phyloP scores from a whole-genome alignment of 2,329 filamentous ascomycete species.

The Chaetomiaceae sp. region DNA sequence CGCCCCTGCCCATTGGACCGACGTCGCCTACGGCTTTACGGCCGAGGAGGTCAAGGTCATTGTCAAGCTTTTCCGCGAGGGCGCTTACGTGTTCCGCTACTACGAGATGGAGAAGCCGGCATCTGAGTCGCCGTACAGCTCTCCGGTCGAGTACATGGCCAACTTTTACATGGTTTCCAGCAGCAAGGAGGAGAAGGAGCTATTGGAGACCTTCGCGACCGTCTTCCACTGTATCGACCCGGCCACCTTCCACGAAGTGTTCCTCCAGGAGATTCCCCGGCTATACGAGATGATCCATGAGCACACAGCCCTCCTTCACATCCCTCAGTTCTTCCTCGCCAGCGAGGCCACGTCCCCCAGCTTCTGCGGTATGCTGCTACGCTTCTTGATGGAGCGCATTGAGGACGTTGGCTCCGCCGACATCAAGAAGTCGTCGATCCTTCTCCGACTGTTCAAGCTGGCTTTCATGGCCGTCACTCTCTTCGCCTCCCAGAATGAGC shows the following conservation, averaged over 20 bases:
- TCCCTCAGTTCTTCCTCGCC: conserved; percentile 97
- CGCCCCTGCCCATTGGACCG: conserved; percentile 84
- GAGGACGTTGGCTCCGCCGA: conserved; percentile 90
- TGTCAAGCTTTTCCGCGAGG: conserved; percentile 94
- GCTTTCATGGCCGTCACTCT: conserved; percentile 99
- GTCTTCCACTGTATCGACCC: conserved; percentile 98
- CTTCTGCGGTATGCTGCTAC: conserved; percentile 95
- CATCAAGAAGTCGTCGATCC: conserved; percentile 84
- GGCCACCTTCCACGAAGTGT: conserved; percentile 97
- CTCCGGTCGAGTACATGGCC: conserved; percentile 84
- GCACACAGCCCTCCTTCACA: conserved; percentile 86
- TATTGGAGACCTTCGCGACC: conserved; percentile 94
- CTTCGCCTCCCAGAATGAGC: conserved; percentile 91
- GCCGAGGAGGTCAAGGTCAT: conserved; percentile 96
- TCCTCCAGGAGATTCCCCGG: conserved; percentile 92
- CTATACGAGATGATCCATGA: conserved; percentile 98
- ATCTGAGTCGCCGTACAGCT: conserved; percentile 66
- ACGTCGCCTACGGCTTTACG: conserved; percentile 93
- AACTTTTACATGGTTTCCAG: conserved; percentile 94
- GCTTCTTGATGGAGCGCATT: conserved; percentile 95
- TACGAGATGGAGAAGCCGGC: conserved; percentile 82
- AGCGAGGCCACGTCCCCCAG: conserved; percentile 96
- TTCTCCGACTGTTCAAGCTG: conserved; percentile 91
- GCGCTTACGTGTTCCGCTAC: conserved; percentile 92
- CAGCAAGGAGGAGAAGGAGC: conserved; percentile 92